Conservation (phyloP, 192 early-diverging fungal species). For the Spizellomyces punctatus region DNA sequence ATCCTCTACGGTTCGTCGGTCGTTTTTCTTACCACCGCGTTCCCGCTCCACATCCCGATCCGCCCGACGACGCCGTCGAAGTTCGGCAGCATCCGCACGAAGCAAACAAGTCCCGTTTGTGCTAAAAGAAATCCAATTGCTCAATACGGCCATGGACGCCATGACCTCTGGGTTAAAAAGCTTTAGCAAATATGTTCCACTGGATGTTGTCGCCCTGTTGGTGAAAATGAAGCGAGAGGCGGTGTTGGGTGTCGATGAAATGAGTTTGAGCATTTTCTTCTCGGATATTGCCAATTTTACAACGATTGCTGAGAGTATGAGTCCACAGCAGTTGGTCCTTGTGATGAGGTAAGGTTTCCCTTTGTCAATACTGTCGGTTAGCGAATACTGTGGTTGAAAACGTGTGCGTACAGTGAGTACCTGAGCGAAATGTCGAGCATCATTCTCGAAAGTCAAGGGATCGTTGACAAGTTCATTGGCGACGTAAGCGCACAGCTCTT, state of each 20-base stretch:
- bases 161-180: constrained; percentile 33
- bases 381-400: background rate
- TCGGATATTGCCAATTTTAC: constrained; percentile 41
- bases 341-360: constrained; percentile 25
- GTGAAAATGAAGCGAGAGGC: constrained; percentile 39
- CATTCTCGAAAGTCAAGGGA: constrained; percentile 33
- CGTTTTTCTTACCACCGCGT: constrained; percentile 17
- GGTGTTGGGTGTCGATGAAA: constrained; percentile 35
- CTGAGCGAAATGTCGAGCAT: constrained; percentile 35
- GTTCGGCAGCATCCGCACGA: background rate
- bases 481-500: constrained; percentile 12
- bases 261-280: constrained; percentile 36
- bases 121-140: constrained; percentile 30
- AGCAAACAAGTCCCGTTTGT: constrained; percentile 17
- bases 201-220: constrained; percentile 33
- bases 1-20: constrained; percentile 7
- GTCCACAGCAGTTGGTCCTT: constrained; percentile 23
- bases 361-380: background rate
- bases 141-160: constrained; percentile 36
- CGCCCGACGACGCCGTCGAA: background rate
- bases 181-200: constrained; percentile 36
- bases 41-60: background rate
- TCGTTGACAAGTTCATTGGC: constrained; percentile 40
- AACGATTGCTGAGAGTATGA: constrained; percentile 34
- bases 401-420: constrained; percentile 12